Percentiles rank a stretch among this genome's conserved stretches.
phyloP scores from a whole-genome alignment of 257 asterid genomes.

The Scutellaria minor region DNA sequence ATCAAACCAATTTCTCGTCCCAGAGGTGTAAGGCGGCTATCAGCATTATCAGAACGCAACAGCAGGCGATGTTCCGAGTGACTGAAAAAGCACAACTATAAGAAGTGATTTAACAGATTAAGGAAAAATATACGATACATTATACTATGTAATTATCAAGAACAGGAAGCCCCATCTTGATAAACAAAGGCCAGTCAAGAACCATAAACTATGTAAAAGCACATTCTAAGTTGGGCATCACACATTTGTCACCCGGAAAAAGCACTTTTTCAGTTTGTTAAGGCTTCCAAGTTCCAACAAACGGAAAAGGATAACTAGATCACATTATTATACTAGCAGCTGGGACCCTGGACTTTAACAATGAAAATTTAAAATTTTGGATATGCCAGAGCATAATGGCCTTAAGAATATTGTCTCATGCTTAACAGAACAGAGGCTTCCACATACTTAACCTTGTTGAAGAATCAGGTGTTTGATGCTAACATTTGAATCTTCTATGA shows the following conservation, averaged over 20 bases:
- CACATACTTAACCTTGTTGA: neutral
- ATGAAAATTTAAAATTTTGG: neutral
- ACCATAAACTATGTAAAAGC: conserved; percentile 5
- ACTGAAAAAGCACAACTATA: conserved; percentile 46
- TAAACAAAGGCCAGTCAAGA: neutral
- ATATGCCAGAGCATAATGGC: conserved; percentile 5
- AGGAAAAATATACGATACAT: neutral
- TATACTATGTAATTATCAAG: conserved; percentile 1
- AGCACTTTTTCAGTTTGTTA: neutral
- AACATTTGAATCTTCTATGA: neutral
- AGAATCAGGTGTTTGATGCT: conserved; percentile 23
- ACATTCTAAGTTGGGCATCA: conserved; percentile 8
- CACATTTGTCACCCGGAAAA: neutral
- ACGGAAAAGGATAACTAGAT: neutral
- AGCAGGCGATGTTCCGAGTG: conserved; percentile 97
- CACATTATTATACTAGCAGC: neutral
- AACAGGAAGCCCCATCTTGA: neutral
- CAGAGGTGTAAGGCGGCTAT: conserved; percentile 95
- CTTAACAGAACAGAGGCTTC: conserved; percentile 22
- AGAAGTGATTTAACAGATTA: conserved; percentile 11
- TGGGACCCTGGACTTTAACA: neutral
- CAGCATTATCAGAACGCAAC: conserved; percentile 94
- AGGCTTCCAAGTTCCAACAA: neutral
- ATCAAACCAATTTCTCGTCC: conserved; percentile 93
- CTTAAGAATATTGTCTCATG: neutral